Percentiles rank a stretch among this genome's conserved stretches.
Evolutionary conservation across 2,329 filamentous ascomycete genomes (phyloP).

Genomic region (Fusarium penzigii): DNA sequence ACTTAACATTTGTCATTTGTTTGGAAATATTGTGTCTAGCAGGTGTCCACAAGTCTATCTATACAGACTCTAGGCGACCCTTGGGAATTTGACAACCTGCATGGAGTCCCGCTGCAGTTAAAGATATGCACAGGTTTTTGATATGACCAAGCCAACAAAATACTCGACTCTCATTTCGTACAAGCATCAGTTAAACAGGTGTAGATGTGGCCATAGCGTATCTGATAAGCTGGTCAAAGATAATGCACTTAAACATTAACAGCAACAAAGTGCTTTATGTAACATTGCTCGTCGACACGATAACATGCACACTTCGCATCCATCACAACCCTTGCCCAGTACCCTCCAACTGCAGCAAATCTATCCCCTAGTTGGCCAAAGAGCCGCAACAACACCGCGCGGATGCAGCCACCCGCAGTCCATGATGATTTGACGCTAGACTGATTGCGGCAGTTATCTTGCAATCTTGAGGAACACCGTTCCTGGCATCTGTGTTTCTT

Average conservation of each 20-base stretch:
- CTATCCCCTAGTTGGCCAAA: slow-evolving; percentile 7
- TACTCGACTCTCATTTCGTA: too few relatives aligned
- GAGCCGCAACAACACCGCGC: slow-evolving; percentile 3
- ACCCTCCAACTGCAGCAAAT: not conserved
- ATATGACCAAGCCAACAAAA: too few relatives aligned
- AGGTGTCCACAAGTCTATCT: too few relatives aligned
- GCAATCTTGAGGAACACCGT: slow-evolving; percentile 2
- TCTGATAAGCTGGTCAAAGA: not conserved
- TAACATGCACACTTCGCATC: not conserved
- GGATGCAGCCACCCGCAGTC: not conserved
- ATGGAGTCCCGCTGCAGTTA: too few relatives aligned
- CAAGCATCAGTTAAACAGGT: not conserved
- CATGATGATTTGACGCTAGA: slow-evolving; percentile 7
- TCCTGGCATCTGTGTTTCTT: too few relatives aligned
- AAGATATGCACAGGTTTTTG: too few relatives aligned
- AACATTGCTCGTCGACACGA: not conserved
- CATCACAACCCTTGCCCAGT: not conserved
- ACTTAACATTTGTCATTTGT: too few relatives aligned
- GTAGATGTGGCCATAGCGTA: not conserved
- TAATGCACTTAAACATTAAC: not conserved
- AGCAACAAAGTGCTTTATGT: not conserved
- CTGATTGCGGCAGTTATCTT: slow-evolving; percentile 18
- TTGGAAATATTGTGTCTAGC: too few relatives aligned
- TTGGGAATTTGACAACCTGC: too few relatives aligned
- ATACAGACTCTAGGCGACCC: too few relatives aligned